phyloP scores from a whole-genome alignment of 2,329 filamentous ascomycete genomes.

The Talaromyces sp. region DNA sequence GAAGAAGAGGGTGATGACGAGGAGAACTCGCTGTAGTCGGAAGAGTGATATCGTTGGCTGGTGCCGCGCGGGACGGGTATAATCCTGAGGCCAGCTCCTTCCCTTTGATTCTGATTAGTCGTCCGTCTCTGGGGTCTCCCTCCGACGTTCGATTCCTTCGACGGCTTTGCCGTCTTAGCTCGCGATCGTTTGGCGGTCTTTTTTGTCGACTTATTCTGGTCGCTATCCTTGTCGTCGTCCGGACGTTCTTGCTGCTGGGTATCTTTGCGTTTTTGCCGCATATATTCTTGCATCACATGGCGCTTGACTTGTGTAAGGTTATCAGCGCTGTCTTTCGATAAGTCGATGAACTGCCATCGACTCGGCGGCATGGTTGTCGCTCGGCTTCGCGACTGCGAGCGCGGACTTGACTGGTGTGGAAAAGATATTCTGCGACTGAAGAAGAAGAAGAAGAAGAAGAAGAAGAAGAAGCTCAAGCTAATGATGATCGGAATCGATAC shows the following conservation, averaged over 20 bases:
- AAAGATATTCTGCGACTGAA: background rate
- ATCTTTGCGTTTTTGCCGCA: constrained; percentile 33
- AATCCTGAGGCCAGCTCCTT: background rate
- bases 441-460: too few species aligned
- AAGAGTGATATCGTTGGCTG: background rate
- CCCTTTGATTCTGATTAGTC: background rate
- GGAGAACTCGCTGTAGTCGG: constrained; percentile 1
- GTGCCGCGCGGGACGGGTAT: background rate
- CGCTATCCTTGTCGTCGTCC: background rate
- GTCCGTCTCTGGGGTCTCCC: background rate
- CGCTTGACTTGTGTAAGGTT: constrained; percentile 42
- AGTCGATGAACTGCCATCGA: constrained; percentile 42
- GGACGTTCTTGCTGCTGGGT: constrained; percentile 16
- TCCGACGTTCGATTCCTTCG: background rate
- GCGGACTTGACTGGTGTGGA: background rate
- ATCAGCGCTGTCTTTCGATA: constrained; percentile 33
- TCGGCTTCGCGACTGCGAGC: background rate
- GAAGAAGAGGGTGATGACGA: background rate
- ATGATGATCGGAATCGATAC: background rate
- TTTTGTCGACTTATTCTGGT: constrained; percentile 3
- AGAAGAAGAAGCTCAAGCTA: too few species aligned
- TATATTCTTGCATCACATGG: constrained; percentile 45
- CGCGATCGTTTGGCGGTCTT: constrained; percentile 1
- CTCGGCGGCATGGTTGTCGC: constrained; percentile 10
- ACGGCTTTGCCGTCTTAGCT: constrained; percentile 6